Base-by-base conservation (phyloP, 2,329 filamentous ascomycete species). In the Cordyceps farinosa region DNA sequence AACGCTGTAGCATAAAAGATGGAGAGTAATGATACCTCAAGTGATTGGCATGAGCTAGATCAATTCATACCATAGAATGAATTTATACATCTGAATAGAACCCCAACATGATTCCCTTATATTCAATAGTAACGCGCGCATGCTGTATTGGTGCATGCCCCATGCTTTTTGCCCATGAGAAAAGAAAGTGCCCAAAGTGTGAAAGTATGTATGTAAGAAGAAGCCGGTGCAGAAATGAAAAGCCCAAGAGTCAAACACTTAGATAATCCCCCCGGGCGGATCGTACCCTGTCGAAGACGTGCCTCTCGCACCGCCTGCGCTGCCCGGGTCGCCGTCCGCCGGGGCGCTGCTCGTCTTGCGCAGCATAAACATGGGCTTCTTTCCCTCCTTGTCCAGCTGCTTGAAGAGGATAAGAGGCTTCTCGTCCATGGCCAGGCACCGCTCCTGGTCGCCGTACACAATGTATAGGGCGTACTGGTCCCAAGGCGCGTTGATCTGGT, bases 351-450 rank as follows among this genome's bases (percentile, higher is more conserved):
- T 58, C 61, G 61, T 63, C 75, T 87, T 87, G 63, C 95, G 82
- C 63, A 99, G 80, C 95, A 99, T 99, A 73, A 99, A 99, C 95
- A 98, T 98, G 29, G 95, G 95, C 75, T 98, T 99, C 78, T 96
- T 90, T 53, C 95, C 95, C 79, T 98, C 95, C 75, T 93, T 93
- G 73, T 98, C 93, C 63, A 99, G 80, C 74, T 98, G 93, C 78
- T 99, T 99, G 79, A 99, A 99, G 66, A 99, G 78, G 66, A 97
- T 96, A 64, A 99, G 80, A 10, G 95, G 95, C 71, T 96, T 94
- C 78, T 99, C 95, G 64, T 98, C 90, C 68, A 97, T 81, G 1
- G 90, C 92, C 44, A 99, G 78, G 74, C 94, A 98, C 15, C 95
- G 88, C 78, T 99, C 95, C 76, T 98, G 92, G 71, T 98, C 93